A percentile compares a stretch with the other conserved stretches of the same genome.
Evolutionary conservation across 176 grass and related monocot species (phyloP).

Genomic region (Ensete ventricosum): DNA sequence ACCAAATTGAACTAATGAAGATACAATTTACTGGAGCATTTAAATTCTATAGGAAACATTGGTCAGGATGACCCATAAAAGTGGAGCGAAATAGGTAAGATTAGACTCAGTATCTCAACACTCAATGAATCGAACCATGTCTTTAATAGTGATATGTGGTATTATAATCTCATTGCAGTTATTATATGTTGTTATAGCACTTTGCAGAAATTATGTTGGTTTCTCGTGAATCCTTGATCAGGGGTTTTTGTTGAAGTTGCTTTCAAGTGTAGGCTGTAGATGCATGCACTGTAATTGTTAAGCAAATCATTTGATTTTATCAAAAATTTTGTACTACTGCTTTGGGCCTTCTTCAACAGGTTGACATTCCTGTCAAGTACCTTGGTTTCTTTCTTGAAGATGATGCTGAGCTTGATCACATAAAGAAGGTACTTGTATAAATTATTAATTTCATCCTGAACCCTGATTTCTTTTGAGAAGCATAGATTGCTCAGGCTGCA

Average conservation of each 20-base stretch:
- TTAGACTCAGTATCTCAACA: neutral
- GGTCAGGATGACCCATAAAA: neutral
- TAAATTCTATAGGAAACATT: neutral
- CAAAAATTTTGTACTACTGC: neutral
- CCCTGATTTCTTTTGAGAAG: neutral
- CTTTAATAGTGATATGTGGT: neutral
- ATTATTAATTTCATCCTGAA: neutral
- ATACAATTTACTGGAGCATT: neutral
- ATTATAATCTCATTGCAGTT: neutral
- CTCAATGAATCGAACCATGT: neutral
- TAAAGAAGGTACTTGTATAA: constrained; percentile 59
- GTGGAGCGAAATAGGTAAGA: neutral
- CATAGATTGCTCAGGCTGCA: too few species aligned
- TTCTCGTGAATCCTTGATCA: neutral
- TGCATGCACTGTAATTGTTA: neutral
- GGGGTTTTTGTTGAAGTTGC: neutral
- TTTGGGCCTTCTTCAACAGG: constrained; percentile 22
- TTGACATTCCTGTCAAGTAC: constrained; percentile 89
- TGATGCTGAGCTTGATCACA: constrained; percentile 57
- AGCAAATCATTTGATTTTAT: neutral
- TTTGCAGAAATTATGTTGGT: neutral
- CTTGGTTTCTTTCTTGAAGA: constrained; percentile 98
- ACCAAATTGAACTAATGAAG: neutral
- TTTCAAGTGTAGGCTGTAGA: neutral
- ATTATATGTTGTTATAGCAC: neutral